A percentile compares a stretch with the other conserved stretches of the same genome.
Conservation (phyloP, 2,329 filamentous ascomycete species). For the Rhynchosporium secalis region DNA sequence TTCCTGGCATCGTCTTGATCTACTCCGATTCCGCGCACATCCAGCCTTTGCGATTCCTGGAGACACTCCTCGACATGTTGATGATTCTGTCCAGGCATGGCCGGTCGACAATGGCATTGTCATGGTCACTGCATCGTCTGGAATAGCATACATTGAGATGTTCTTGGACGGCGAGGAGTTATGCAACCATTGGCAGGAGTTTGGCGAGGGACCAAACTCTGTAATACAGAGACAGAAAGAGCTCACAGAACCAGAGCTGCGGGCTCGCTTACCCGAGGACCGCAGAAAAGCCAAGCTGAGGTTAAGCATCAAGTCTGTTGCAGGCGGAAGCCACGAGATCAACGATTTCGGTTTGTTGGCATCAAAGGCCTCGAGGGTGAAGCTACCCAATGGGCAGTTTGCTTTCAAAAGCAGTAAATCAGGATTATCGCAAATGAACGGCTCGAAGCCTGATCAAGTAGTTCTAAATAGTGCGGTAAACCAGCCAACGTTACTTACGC, state of each 20-base stretch:
- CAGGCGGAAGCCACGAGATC: conserved; percentile 71
- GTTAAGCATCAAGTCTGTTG: conserved; percentile 73
- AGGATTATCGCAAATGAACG: conserved; percentile 70
- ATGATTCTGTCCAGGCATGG: conserved; percentile 84
- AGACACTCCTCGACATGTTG: conserved; percentile 63
- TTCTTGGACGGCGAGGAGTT: conserved; percentile 77
- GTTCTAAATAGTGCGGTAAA: conserved; percentile 69
- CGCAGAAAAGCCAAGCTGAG: conserved; percentile 71
- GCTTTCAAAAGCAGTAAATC: conserved; percentile 77
- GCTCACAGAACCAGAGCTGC: conserved; percentile 73
- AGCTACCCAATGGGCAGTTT: conserved; percentile 70
- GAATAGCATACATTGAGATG: conserved; percentile 83
- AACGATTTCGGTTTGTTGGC: conserved; percentile 71
- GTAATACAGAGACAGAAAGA: conserved; percentile 69
- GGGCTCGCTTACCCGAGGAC: conserved; percentile 67
- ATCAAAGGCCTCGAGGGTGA: conserved; percentile 71
- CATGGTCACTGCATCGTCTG: conserved; percentile 75
- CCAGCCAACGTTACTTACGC: conserved; percentile 71
- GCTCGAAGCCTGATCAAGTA: conserved; percentile 68
- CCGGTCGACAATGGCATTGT: conserved; percentile 76
- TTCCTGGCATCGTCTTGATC: conserved; percentile 86
- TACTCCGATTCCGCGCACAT: conserved; percentile 84
- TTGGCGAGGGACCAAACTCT: conserved; percentile 60
- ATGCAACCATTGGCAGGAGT: conserved; percentile 82
- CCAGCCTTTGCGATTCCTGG: conserved; percentile 84